Evolutionary conservation across 768 basidiomycete genomes (phyloP).

Genomic region (Leucocoprinus leucothites): DNA sequence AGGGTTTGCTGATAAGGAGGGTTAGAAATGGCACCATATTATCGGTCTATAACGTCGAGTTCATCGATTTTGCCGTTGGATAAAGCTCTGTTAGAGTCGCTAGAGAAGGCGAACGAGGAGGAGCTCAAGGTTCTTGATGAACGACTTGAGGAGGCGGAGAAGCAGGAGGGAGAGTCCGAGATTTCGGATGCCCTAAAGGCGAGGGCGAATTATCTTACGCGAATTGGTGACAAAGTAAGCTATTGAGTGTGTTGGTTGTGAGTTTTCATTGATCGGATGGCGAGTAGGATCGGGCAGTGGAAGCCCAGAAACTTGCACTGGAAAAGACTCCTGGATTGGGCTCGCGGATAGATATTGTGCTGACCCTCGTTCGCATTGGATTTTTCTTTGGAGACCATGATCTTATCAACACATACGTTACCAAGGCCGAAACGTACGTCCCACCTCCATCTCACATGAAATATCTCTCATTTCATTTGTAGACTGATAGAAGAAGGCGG

Average conservation of each 20-base stretch:
- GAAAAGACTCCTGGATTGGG: constrained; percentile 93
- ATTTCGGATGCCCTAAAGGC: constrained; percentile 85
- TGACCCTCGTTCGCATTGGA: constrained; percentile 85
- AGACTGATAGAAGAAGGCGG: constrained; percentile 93
- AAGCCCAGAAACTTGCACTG: constrained; percentile 79
- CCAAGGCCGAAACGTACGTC: constrained; percentile 77
- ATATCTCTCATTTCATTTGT: not conserved
- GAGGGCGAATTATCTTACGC: constrained; percentile 80
- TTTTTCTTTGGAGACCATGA: constrained; percentile 84
- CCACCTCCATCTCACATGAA: not conserved
- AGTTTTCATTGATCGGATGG: not conserved
- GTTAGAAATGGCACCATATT: constrained; percentile 89
- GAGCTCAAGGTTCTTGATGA: constrained; percentile 75
- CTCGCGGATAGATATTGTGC: constrained; percentile 87
- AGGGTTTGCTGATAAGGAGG: not conserved
- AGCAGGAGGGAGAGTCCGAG: constrained; percentile 91
- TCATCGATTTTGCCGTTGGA: constrained; percentile 47
- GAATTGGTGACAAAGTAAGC: constrained; percentile 79
- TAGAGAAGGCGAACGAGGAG: constrained; percentile 69
- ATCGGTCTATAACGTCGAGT: constrained; percentile 51
- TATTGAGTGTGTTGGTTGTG: constrained; percentile 26
- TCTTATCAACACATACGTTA: constrained; percentile 67
- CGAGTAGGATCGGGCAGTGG: constrained; percentile 70
- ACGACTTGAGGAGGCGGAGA: constrained; percentile 79
- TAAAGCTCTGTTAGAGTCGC: constrained; percentile 44